Percentiles rank a stretch among this genome's conserved stretches.
Evolutionary conservation across 164 flowering plant species (phyloP).

Genomic region (Aristolochia californica): DNA sequence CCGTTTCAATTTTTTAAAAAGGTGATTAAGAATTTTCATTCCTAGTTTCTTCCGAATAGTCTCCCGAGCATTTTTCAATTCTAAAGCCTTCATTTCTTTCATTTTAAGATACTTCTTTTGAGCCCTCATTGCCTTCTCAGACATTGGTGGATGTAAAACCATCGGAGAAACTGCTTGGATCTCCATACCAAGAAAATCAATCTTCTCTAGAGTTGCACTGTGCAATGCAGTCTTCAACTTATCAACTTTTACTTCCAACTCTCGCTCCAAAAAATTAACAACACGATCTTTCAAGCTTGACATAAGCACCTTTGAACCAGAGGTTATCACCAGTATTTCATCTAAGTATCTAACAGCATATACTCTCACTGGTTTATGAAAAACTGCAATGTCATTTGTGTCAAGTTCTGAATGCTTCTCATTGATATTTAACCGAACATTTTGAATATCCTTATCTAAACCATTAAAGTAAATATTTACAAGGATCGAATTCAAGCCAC

Average conservation of each 20-base stretch:
- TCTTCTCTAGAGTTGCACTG: conserved; percentile 77
- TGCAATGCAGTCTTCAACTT: conserved; percentile 51
- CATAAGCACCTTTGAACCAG: conserved; percentile 56
- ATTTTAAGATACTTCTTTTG: conserved; percentile 72
- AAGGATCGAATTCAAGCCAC: conserved; percentile 55
- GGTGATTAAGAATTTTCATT: conserved; percentile 56
- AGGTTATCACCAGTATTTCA: conserved; percentile 70
- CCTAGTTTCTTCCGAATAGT: conserved; percentile 71
- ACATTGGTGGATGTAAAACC: conserved; percentile 58
- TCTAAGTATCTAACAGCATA: conserved; percentile 82
- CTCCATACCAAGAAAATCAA: conserved; percentile 78
- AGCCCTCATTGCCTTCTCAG: conserved; percentile 85
- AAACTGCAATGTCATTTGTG: conserved; percentile 26
- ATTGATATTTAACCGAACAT: conserved; percentile 31
- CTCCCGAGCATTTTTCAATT: conserved; percentile 71
- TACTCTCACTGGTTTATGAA: conserved; percentile 57
- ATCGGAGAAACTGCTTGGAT: conserved; percentile 84
- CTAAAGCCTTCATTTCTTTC: conserved; percentile 53
- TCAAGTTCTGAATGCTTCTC: conserved; percentile 33
- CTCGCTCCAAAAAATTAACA: conserved; percentile 39
- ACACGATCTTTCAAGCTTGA: conserved; percentile 50
- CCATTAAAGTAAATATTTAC: conserved; percentile 64
- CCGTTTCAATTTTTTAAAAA: conserved; percentile 60
- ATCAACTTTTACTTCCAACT: conserved; percentile 58
- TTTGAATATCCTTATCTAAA: conserved; percentile 64